Evolutionary conservation across 805 yeast species (phyloP).

Genomic region (Cyberlindnera nakhonratchasimensis): DNA sequence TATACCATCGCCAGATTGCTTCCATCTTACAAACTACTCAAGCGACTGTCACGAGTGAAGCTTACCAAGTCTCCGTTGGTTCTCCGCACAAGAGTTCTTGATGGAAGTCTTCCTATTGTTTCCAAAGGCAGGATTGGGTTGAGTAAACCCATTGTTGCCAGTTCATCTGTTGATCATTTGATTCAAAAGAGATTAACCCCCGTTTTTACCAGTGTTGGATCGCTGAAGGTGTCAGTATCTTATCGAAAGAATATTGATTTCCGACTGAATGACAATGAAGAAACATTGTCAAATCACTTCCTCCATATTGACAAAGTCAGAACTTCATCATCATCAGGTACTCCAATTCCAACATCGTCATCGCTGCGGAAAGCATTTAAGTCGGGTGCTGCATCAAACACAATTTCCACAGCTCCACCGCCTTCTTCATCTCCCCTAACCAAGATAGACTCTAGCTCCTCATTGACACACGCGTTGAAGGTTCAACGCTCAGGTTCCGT

Average conservation of each 20-base stretch:
- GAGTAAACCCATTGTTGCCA: slow-evolving; percentile 55
- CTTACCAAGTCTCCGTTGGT: slow-evolving; percentile 37
- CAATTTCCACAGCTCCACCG: slow-evolving; percentile 31
- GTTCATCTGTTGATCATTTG: slow-evolving; percentile 42
- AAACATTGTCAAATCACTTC: slow-evolving; percentile 56
- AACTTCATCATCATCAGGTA: slow-evolving; percentile 7
- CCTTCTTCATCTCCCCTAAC: slow-evolving; percentile 29
- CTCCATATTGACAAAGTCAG: slow-evolving; percentile 39
- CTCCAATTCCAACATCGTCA: slow-evolving; percentile 8
- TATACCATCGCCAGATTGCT: slow-evolving; percentile 62
- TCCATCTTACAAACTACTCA: slow-evolving; percentile 65
- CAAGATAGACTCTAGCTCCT: slow-evolving; percentile 43
- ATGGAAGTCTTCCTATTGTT: slow-evolving; percentile 74
- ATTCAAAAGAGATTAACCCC: slow-evolving; percentile 64
- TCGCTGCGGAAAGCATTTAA: slow-evolving; percentile 31
- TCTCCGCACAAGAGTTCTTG: slow-evolving; percentile 60
- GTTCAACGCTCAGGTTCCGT: slow-evolving; percentile 38
- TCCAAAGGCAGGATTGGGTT: slow-evolving; percentile 85
- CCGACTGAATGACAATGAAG: slow-evolving; percentile 62
- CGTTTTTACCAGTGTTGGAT: slow-evolving; percentile 71
- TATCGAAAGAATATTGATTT: slow-evolving; percentile 73
- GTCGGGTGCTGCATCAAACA: slow-evolving; percentile 30
- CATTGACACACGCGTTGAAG: slow-evolving; percentile 38
- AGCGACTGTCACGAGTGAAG: slow-evolving; percentile 38
- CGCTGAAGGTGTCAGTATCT: slow-evolving; percentile 70